Evolutionary conservation across 1,284 basidiomycete genomes (phyloP).

Genomic region (Ustilago loliicola): DNA sequence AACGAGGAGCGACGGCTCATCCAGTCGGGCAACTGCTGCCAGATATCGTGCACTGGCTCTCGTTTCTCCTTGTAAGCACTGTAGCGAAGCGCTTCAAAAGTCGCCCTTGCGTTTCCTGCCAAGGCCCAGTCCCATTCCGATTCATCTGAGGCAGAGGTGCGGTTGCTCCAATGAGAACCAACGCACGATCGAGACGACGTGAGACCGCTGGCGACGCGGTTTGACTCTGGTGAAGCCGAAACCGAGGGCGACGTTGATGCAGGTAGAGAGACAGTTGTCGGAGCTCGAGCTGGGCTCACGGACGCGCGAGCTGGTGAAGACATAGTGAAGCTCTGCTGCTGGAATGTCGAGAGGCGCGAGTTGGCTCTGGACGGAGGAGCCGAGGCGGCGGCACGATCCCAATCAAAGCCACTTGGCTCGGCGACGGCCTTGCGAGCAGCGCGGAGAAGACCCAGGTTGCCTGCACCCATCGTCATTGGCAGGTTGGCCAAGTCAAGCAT

Average conservation of each 20-base stretch:
- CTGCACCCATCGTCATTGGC: constrained; percentile 43
- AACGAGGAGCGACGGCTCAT: constrained; percentile 46
- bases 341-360: constrained; percentile 14
- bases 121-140: constrained; percentile 55
- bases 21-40: constrained; percentile 54
- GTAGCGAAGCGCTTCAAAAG: constrained; percentile 33
- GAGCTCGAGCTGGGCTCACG: neutral
- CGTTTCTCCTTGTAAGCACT: constrained; percentile 38
- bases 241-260: constrained; percentile 24
- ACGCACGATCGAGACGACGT: constrained; percentile 19
- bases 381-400: constrained; percentile 29
- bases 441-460: constrained; percentile 39
- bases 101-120: constrained; percentile 36
- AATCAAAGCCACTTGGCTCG: constrained; percentile 49
- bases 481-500: constrained; percentile 45
- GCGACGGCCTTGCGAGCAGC: constrained; percentile 46
- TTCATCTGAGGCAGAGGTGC: constrained; percentile 23
- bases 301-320: constrained; percentile 3
- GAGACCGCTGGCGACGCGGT: constrained; percentile 2
- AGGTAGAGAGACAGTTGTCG: constrained; percentile 17
- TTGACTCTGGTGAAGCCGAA: constrained; percentile 25
- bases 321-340: constrained; percentile 17
- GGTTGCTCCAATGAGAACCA: constrained; percentile 20
- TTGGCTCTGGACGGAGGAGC: constrained; percentile 26
- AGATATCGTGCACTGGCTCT: constrained; percentile 48